Conservation (phyloP, 805 yeast genomes). For the Kregervanrija fluxuum region DNA sequence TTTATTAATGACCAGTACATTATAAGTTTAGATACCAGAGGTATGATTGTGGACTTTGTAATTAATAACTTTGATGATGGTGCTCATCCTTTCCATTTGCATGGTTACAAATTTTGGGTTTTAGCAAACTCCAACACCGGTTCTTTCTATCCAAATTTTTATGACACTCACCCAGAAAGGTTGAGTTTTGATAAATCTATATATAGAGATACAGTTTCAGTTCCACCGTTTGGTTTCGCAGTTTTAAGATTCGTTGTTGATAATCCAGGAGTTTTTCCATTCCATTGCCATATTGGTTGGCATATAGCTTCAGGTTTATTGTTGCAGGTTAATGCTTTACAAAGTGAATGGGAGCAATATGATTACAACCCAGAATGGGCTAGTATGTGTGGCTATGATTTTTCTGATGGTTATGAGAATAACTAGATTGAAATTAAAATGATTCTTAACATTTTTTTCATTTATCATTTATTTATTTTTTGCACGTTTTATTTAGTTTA, state of each 20-base stretch:
- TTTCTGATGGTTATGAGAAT: conserved; percentile 2
- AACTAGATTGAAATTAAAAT: neutral
- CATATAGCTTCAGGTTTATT: conserved; percentile 42
- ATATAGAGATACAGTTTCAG: conserved; percentile 69
- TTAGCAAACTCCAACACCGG: conserved; percentile 43
- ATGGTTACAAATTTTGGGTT: conserved; percentile 81
- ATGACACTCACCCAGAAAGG: conserved; percentile 22
- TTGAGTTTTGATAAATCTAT: conserved; percentile 24
- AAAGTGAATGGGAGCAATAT: conserved; percentile 7
- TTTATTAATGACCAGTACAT: conserved; percentile 39
- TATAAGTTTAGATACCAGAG: conserved; percentile 64
- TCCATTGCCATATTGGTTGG: conserved; percentile 97
- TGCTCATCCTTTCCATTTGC: conserved; percentile 89
- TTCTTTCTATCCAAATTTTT: conserved; percentile 42
- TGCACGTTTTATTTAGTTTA: neutral
- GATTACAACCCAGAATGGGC: conserved; percentile 5
- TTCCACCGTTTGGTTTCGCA: conserved; percentile 69
- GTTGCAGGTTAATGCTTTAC: conserved; percentile 12
- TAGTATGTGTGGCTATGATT: conserved; percentile 10
- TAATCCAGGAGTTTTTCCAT: conserved; percentile 93
- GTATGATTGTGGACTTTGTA: conserved; percentile 62
- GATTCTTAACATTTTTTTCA: neutral
- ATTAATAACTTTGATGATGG: conserved; percentile 80
- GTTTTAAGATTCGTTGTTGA: conserved; percentile 77
- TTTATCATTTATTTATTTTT: neutral